Conservation (phyloP, 257 asterid genomes). For the Ilex asprella region DNA sequence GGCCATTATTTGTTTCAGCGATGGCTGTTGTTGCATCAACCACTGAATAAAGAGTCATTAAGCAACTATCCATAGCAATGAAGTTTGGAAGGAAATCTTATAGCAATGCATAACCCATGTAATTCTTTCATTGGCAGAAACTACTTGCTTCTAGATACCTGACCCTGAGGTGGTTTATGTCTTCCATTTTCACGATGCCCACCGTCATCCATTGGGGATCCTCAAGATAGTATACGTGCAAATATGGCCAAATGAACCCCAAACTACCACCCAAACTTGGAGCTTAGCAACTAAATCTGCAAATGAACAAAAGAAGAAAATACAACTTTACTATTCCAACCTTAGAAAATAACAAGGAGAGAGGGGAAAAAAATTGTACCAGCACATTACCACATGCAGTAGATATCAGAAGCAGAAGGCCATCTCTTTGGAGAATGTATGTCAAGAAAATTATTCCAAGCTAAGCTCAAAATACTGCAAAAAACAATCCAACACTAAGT, state of each 20-base stretch:
- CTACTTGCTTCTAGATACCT: constrained; percentile 35
- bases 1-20: constrained; percentile 94
- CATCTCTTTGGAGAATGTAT: no score
- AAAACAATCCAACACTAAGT: no score
- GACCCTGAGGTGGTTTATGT: constrained; percentile 79
- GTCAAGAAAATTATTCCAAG: no score
- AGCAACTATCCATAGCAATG: not conserved
- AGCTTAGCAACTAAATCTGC: not conserved
- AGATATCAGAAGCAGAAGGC: no score
- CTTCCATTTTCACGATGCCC: constrained; percentile 88
- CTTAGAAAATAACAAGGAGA: no score
- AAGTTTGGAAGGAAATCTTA: not conserved
- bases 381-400: no score
- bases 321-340: no score
- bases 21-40: constrained; percentile 88
- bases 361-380: no score
- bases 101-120: not conserved
- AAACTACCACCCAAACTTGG: not conserved
- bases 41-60: constrained; percentile 36
- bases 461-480: no score
- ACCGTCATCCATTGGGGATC: constrained; percentile 58
- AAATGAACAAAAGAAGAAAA: not conserved
- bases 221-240: not conserved
- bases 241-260: not conserved
- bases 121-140: not conserved